A percentile compares a stretch with the other conserved stretches of the same genome.
Conservation (phyloP, 352 stramenopile genomes). For the Lagenidium giganteum region DNA sequence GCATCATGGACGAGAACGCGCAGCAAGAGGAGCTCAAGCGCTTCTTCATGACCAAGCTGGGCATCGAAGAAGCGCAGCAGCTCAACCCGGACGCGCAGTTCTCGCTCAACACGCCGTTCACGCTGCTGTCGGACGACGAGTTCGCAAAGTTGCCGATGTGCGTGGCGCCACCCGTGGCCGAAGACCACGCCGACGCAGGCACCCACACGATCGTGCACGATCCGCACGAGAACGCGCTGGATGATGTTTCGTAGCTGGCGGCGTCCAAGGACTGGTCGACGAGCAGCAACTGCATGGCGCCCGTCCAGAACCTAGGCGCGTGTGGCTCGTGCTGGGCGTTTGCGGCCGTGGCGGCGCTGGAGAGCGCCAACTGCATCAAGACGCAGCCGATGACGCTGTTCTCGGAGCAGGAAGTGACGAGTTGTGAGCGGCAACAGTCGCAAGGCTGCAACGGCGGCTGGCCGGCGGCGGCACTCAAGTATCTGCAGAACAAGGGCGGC, state of each 20-base stretch:
- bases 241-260: neutral
- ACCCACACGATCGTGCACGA: no score
- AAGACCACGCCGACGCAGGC: neutral
- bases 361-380: slow-evolving; percentile 85
- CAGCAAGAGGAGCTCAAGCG: slow-evolving; percentile 47
- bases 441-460: slow-evolving; percentile 89
- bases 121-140: slow-evolving; percentile 70
- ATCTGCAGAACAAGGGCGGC: slow-evolving; percentile 75
- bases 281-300: slow-evolving; percentile 38
- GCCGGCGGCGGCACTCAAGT: slow-evolving; percentile 83
- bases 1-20: slow-evolving; percentile 19
- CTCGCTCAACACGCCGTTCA: slow-evolving; percentile 55
- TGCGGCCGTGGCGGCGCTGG: slow-evolving; percentile 86
- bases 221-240: slow-evolving; percentile 15
- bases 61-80: slow-evolving; percentile 31
- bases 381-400: slow-evolving; percentile 64
- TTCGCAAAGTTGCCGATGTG: slow-evolving; percentile 42
- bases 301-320: slow-evolving; percentile 94
- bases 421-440: slow-evolving; percentile 73
- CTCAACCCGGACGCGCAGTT: slow-evolving; percentile 56
- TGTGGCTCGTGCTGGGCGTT: slow-evolving; percentile 98
- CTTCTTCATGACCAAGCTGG: slow-evolving; percentile 58
- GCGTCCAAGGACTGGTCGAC: slow-evolving; percentile 38
- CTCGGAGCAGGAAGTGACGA: slow-evolving; percentile 91
- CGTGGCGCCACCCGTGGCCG: slow-evolving; percentile 26